A percentile compares a stretch with the other conserved stretches of the same genome.
Conservation (phyloP, 2,329 filamentous ascomycete genomes). For the Penicillium sp. region DNA sequence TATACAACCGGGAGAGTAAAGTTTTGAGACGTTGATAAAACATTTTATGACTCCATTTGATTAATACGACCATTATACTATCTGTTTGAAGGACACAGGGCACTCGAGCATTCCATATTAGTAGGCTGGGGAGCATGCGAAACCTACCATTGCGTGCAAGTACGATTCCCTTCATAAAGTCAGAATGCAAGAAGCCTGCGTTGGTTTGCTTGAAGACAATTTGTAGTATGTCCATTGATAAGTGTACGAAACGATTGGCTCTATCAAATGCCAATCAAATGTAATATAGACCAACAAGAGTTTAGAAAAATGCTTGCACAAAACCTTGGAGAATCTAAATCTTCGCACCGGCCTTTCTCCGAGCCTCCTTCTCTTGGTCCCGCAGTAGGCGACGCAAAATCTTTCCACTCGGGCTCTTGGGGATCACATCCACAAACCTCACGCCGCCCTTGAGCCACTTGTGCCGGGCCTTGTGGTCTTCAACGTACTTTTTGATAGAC, state of each 20-base stretch:
- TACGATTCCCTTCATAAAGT: background rate
- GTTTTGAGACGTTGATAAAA: background rate
- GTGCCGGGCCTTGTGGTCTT: conserved; percentile 60
- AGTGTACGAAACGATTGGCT: no score
- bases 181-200: background rate
- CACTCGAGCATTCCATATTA: no score
- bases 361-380: conserved; percentile 69
- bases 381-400: conserved; percentile 64
- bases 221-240: background rate
- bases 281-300: background rate
- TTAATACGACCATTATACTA: no score
- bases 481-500: conserved; percentile 58
- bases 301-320: background rate
- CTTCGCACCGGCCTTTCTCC: conserved; percentile 64
- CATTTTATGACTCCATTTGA: no score
- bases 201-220: background rate
- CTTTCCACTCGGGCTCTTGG: conserved; percentile 63
- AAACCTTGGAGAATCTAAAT: conserved; percentile 49
- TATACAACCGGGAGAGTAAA: background rate
- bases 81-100: no score
- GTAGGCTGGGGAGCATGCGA: no score
- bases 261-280: background rate
- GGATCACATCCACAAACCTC: conserved; percentile 57
- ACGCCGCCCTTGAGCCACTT: conserved; percentile 63
- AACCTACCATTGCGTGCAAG: no score